phyloP scores from a whole-genome alignment of 305 asterid species.

The Fraxinus sp. region DNA sequence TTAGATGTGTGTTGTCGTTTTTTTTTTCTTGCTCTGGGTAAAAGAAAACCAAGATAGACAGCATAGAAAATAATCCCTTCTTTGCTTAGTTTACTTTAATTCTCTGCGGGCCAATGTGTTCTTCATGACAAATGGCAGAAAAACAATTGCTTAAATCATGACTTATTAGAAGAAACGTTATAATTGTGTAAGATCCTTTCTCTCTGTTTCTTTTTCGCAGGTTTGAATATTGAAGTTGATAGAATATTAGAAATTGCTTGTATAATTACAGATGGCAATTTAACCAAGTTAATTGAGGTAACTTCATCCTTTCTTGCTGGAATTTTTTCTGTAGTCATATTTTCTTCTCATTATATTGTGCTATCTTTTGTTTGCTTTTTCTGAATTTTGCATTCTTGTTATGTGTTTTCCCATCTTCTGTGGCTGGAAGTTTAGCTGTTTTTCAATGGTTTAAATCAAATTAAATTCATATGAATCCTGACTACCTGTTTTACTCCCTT shows the following conservation, averaged over 20 bases:
- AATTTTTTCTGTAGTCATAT: background rate
- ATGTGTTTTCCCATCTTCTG: background rate
- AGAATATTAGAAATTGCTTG: conserved; percentile 92
- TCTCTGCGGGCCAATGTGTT: background rate
- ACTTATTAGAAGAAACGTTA: conserved; percentile 8
- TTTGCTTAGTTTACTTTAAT: background rate
- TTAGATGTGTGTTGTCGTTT: background rate
- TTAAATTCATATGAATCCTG: background rate
- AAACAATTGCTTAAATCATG: conserved; percentile 20
- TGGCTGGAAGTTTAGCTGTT: background rate
- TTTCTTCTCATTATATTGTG: conserved; percentile 12
- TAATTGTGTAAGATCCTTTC: background rate
- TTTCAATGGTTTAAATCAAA: background rate
- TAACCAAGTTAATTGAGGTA: conserved; percentile 79
- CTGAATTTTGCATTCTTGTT: conserved; percentile 16
- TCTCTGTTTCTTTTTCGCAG: conserved; percentile 39
- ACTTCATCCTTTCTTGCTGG: conserved; percentile 9
- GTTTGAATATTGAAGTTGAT: conserved; percentile 76
- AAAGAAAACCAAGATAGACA: background rate
- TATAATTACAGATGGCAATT: conserved; percentile 76
- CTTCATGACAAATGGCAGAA: conserved; percentile 9
- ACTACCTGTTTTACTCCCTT: background rate
- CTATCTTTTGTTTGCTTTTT: conserved; percentile 8
- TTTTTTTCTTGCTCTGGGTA: background rate
- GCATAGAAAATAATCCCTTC: background rate